phyloP scores from a whole-genome alignment of 495 filamentous ascomycete genomes.

The Hyaloscypha variabilis region DNA sequence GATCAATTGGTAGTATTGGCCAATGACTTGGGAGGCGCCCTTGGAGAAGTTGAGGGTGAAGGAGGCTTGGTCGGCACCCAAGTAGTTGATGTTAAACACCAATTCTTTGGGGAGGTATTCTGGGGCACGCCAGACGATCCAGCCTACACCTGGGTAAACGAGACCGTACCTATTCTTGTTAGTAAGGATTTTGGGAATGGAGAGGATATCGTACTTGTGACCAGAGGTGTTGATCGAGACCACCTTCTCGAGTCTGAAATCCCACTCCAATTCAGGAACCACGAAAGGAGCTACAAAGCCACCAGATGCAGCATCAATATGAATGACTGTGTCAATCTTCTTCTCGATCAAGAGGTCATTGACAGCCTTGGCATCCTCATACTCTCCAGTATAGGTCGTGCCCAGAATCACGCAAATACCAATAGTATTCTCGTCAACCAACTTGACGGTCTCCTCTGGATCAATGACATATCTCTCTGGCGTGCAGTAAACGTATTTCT shows the following conservation, averaged over 20 bases:
- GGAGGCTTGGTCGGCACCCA: constrained; percentile 91
- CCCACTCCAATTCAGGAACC: constrained; percentile 79
- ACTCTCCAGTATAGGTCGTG: constrained; percentile 94
- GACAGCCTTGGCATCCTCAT: constrained; percentile 88
- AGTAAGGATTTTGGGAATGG: neutral
- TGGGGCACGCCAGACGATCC: constrained; percentile 85
- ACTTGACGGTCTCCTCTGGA: constrained; percentile 74
- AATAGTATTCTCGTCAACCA: constrained; percentile 96
- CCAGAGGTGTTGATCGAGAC: constrained; percentile 92
- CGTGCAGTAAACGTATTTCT: constrained; percentile 86
- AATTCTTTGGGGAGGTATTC: constrained; percentile 86
- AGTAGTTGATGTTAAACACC: constrained; percentile 97
- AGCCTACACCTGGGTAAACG: constrained; percentile 90
- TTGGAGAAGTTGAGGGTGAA: constrained; percentile 98
- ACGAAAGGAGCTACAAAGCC: constrained; percentile 92
- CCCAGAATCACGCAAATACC: constrained; percentile 90
- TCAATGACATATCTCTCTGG: constrained; percentile 83
- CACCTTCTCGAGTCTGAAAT: constrained; percentile 84
- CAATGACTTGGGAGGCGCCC: constrained; percentile 88
- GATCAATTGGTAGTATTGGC: constrained; percentile 95
- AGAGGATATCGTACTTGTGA: constrained; percentile 70
- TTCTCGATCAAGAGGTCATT: constrained; percentile 78
- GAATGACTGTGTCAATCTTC: constrained; percentile 77
- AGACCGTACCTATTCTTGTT: constrained; percentile 41
- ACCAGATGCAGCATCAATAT: constrained; percentile 88